Conservation (phyloP, 2,329 filamentous ascomycete species). For the Aspergillus cejpii region DNA sequence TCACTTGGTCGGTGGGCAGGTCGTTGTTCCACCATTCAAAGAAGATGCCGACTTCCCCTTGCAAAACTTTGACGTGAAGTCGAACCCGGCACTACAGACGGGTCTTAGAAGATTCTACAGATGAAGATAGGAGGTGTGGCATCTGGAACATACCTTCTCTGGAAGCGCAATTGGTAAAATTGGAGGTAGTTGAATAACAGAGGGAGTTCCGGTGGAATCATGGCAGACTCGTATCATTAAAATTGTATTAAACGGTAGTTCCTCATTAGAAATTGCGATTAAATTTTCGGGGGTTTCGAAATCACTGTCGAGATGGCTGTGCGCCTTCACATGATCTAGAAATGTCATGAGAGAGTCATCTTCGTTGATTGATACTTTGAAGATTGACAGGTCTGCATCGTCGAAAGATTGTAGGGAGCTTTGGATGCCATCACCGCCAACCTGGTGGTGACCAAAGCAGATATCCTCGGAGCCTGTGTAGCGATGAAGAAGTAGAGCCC, state of each 20-base stretch:
- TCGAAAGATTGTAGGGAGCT: constrained; percentile 11
- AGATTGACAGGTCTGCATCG: constrained; percentile 14
- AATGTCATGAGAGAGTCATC: constrained; percentile 24
- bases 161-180: constrained; percentile 26
- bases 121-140: neutral
- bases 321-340: constrained; percentile 22
- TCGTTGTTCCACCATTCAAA: constrained; percentile 37
- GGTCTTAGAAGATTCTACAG: constrained; percentile 4
- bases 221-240: constrained; percentile 31
- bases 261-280: constrained; percentile 10
- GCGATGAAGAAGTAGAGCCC: constrained; percentile 42
- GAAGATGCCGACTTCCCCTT: constrained; percentile 32
- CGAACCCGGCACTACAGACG: constrained; percentile 30
- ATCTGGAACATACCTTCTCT: constrained; percentile 25
- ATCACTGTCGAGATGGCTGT: constrained; percentile 7
- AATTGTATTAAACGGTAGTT: constrained; percentile 32
- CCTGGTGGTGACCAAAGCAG: constrained; percentile 41
- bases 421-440: constrained; percentile 18
- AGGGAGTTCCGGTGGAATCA: constrained; percentile 15
- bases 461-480: constrained; percentile 46
- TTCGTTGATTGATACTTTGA: constrained; percentile 26
- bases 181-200: constrained; percentile 18
- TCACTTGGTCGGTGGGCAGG: constrained; percentile 33
- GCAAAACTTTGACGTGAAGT: constrained; percentile 32
- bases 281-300: constrained; percentile 8